Evolutionary conservation across 495 filamentous ascomycete genomes (phyloP).

Genomic region (Astrothelium macrocarpum): DNA sequence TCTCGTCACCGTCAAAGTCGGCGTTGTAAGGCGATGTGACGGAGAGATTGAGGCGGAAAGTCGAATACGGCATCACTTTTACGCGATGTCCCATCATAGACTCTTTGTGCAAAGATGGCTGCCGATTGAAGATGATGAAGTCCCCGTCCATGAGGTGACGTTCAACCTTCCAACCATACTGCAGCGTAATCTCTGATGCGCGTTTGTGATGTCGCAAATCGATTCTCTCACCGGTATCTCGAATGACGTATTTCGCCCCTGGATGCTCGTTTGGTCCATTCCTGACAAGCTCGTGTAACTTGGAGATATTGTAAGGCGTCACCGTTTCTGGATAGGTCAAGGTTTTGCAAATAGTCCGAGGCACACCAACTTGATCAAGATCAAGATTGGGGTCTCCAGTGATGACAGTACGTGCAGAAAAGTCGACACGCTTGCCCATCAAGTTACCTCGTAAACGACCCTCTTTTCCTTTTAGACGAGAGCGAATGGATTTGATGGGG

Average conservation of each 20-base stretch:
- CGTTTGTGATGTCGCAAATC: slow-evolving; percentile 87
- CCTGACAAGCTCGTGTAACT: slow-evolving; percentile 74
- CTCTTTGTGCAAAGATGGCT: slow-evolving; percentile 97
- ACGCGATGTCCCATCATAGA: slow-evolving; percentile 99
- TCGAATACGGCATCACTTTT: slow-evolving; percentile 96
- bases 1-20: slow-evolving; percentile 99
- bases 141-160: slow-evolving; percentile 91
- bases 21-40: slow-evolving; percentile 98
- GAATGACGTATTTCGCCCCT: slow-evolving; percentile 89
- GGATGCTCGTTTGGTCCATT: slow-evolving; percentile 93
- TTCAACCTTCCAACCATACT: slow-evolving; percentile 98
- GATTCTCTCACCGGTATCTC: slow-evolving; percentile 82
- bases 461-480: slow-evolving; percentile 96
- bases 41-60: slow-evolving; percentile 91
- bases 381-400: slow-evolving; percentile 96
- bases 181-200: slow-evolving; percentile 67
- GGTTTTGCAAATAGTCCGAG: slow-evolving; percentile 74
- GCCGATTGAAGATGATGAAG: slow-evolving; percentile 98
- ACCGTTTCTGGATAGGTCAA: slow-evolving; percentile 96
- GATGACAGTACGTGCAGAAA: slow-evolving; percentile 98
- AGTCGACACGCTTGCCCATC: slow-evolving; percentile 99
- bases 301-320: slow-evolving; percentile 93
- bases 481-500: slow-evolving; percentile 91
- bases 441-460: slow-evolving; percentile 93
- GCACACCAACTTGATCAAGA: slow-evolving; percentile 93